phyloP scores from a whole-genome alignment of 306 rosid species.

The Prunus dulcis region DNA sequence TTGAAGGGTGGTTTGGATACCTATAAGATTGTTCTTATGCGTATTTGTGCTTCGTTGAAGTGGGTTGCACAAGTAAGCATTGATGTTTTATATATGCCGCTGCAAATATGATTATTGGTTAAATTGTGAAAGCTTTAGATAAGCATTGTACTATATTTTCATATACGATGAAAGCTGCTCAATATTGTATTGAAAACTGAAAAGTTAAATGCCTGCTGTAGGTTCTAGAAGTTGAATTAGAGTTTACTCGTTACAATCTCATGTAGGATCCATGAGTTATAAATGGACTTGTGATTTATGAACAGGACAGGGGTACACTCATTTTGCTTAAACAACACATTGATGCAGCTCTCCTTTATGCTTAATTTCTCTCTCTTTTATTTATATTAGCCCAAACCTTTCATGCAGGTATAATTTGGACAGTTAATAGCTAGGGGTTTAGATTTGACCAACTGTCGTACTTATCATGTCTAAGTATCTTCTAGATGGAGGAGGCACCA shows the following conservation, averaged over 20 bases:
- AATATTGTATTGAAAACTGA: neutral
- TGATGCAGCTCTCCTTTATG: neutral
- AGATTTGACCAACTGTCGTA: conserved; percentile 20
- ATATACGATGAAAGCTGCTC: neutral
- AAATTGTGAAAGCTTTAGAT: neutral
- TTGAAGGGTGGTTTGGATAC: conserved; percentile 38
- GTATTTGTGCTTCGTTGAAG: conserved; percentile 29
- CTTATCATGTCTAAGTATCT: conserved; percentile 8
- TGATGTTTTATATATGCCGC: neutral
- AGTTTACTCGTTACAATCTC: neutral
- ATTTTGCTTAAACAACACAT: neutral
- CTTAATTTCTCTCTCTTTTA: conserved; percentile 11
- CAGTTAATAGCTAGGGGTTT: conserved; percentile 1
- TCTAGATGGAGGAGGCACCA: conserved; percentile 12
- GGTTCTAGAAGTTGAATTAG: conserved; percentile 1
- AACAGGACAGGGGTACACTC: too few relatives aligned
- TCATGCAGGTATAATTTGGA: conserved; percentile 11
- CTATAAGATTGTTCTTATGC: conserved; percentile 28
- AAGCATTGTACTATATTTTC: neutral
- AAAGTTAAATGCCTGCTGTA: neutral
- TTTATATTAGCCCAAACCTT: neutral
- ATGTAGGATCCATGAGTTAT: neutral
- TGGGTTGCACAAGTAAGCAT: conserved; percentile 22
- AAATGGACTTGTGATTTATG: neutral
- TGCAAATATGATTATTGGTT: conserved; percentile 4